Conservation (phyloP, 768 basidiomycete genomes). For the Rossbeevera mucosa region DNA sequence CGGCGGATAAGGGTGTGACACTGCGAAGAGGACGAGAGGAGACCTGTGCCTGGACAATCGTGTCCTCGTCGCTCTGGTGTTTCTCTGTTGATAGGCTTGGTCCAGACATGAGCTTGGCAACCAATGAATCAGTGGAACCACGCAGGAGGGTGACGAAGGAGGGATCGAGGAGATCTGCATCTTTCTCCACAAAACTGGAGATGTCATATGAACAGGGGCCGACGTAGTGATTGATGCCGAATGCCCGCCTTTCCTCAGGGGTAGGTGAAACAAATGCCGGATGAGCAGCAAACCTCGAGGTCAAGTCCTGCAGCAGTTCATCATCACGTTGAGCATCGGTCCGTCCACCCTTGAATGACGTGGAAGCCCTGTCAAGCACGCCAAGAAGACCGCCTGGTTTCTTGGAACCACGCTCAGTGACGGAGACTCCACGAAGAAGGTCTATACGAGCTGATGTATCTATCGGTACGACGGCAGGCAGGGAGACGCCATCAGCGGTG, state of each 20-base stretch:
- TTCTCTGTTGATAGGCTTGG: constrained; percentile 55
- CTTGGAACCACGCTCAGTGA: constrained; percentile 41
- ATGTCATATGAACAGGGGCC: constrained; percentile 53
- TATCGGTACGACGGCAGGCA: constrained; percentile 46
- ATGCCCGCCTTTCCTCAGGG: constrained; percentile 34
- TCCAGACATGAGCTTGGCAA: constrained; percentile 59
- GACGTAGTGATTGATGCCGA: constrained; percentile 60
- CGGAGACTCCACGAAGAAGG: constrained; percentile 50
- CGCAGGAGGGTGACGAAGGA: constrained; percentile 52
- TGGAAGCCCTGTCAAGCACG: constrained; percentile 47
- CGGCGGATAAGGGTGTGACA: constrained; percentile 35
- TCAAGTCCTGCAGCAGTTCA: constrained; percentile 47
- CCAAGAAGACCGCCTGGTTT: constrained; percentile 60
- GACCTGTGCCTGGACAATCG: constrained; percentile 62
- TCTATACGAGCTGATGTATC: constrained; percentile 56
- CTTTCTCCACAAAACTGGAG: constrained; percentile 44
- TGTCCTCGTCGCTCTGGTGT: constrained; percentile 52
- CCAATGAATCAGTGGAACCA: constrained; percentile 47
- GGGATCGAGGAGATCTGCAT: constrained; percentile 51
- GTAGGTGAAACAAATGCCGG: constrained; percentile 45
- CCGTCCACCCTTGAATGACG: constrained; percentile 49
- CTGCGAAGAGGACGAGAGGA: constrained; percentile 52
- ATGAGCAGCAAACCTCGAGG: constrained; percentile 43
- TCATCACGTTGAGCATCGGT: constrained; percentile 44
- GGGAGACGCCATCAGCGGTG: constrained; percentile 47